Evolutionary conservation across 1,139 yeast genomes (phyloP), one percentile per base, ranked within the genome.

Genomic region (Spathaspora sp.): DNA sequence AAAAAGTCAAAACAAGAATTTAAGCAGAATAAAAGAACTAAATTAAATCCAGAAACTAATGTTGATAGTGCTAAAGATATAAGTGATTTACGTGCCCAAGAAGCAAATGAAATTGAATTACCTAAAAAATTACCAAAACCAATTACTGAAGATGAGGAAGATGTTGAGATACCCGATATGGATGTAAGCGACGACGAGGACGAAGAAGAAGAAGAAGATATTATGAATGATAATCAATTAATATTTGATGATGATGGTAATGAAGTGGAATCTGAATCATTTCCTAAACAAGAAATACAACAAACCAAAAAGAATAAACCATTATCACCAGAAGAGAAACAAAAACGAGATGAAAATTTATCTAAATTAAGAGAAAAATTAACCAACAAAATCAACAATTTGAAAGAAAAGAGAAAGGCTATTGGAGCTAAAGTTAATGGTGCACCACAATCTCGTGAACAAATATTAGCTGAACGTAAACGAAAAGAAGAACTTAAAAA

Each of bases 351-450:
- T 52, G 80, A 78, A 55, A 82, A 84, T 45, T 70, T 89, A 47
- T 77, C 77, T 7, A 85, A 80, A 52, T 75, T 93, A 51, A 79
- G 89, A 56, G 83, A 81, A 25, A 83, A 86, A 63, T 76, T 93
- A 44, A 84, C 93, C 29, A 78, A 78, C 17, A 88, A 84, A 63
- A 91, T 93, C 53, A 80, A 74, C 49, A 73, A 67, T 25, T 63
- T 93, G 67, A 82, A 84, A 55, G 93, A 86, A 49, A 87, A 81
- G 65, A 82, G 99, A 60, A 91, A 86, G 59, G 99, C 98, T 0
- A 95, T 95, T 1, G 98, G 98, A 1, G 72, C 93, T 0, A 85
- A 81, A 40, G 82, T 76, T 13, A 74, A 78, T 4, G 96, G 96
- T 24, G 95, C 96, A 0, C 93, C 95, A 10, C 78, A 84, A 50